These are phyloP conservation scores for Botryobasidium botryosum DNA, from an alignment of 768 basidiomycete genomes.

Conservation along the genomic window DNA sequence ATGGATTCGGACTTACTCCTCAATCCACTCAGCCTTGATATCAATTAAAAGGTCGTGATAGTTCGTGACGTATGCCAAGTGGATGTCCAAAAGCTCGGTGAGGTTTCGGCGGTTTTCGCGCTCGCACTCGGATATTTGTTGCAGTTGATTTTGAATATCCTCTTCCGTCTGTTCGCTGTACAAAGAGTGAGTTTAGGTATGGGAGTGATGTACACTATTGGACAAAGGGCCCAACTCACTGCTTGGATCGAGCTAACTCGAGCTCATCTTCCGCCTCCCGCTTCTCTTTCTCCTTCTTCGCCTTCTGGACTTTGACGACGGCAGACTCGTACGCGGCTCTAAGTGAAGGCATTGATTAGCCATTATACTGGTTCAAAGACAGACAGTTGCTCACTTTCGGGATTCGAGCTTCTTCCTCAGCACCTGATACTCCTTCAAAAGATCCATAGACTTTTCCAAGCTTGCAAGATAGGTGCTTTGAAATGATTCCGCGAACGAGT, in stretches of 20 bases:
- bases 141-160: constrained; percentile 68
- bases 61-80: constrained; percentile 55
- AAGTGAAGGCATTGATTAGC: not conserved
- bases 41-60: constrained; percentile 60
- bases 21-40: constrained; percentile 48
- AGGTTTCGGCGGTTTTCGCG: constrained; percentile 53
- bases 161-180: constrained; percentile 71
- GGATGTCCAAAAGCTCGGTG: constrained; percentile 49
- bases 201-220: not conserved
- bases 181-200: constrained; percentile 1
- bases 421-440: constrained; percentile 69
- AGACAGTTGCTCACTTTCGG: constrained; percentile 33
- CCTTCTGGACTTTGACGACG: constrained; percentile 46
- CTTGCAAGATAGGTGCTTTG: constrained; percentile 56
- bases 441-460: constrained; percentile 44
- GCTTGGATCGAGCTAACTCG: constrained; percentile 50
- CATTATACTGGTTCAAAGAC: not conserved
- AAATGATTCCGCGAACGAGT: constrained; percentile 56
- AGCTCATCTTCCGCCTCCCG: constrained; percentile 71
- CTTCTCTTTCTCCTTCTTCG: constrained; percentile 62
- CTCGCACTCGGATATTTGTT: constrained; percentile 61
- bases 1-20: constrained; percentile 29
- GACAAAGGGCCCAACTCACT: constrained; percentile 34
- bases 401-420: constrained; percentile 79
- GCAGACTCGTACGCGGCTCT: constrained; percentile 72